phyloP scores from a whole-genome alignment of 768 basidiomycete genomes.

The Macrolepiota dolichaula region DNA sequence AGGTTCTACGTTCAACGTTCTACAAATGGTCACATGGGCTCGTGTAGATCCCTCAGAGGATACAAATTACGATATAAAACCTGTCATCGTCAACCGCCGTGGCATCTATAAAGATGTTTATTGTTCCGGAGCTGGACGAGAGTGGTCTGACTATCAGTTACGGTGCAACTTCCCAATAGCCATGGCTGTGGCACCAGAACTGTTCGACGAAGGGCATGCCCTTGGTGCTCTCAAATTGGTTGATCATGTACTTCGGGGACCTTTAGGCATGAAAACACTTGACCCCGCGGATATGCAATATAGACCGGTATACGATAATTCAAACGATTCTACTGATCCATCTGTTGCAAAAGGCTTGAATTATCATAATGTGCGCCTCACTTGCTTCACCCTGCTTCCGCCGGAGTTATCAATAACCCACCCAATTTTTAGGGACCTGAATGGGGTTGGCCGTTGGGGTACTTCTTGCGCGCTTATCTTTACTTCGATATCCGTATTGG shows the following conservation, averaged over 20 bases:
- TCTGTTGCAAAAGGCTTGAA: slow-evolving; percentile 91
- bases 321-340: slow-evolving; percentile 84
- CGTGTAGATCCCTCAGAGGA: slow-evolving; percentile 69
- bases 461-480: slow-evolving; percentile 91
- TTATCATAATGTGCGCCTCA: slow-evolving; percentile 73
- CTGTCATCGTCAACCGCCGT: slow-evolving; percentile 75
- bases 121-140: slow-evolving; percentile 80
- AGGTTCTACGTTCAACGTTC: neutral
- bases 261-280: slow-evolving; percentile 95
- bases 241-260: slow-evolving; percentile 77
- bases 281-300: slow-evolving; percentile 88
- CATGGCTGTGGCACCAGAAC: slow-evolving; percentile 95
- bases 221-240: slow-evolving; percentile 77
- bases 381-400: neutral
- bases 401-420: neutral
- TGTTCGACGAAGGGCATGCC: slow-evolving; percentile 82
- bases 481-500: slow-evolving; percentile 78
- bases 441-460: slow-evolving; percentile 95
- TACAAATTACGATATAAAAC: slow-evolving; percentile 61
- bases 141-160: slow-evolving; percentile 98
- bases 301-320: slow-evolving; percentile 89
- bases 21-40: neutral
- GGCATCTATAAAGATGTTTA: slow-evolving; percentile 99
- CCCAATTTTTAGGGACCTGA: slow-evolving; percentile 67
- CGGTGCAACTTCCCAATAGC: slow-evolving; percentile 93